Percentiles rank a stretch among this genome's conserved stretches.
Conservation (phyloP, 352 stramenopile species). For the Phytophthora sp. region DNA sequence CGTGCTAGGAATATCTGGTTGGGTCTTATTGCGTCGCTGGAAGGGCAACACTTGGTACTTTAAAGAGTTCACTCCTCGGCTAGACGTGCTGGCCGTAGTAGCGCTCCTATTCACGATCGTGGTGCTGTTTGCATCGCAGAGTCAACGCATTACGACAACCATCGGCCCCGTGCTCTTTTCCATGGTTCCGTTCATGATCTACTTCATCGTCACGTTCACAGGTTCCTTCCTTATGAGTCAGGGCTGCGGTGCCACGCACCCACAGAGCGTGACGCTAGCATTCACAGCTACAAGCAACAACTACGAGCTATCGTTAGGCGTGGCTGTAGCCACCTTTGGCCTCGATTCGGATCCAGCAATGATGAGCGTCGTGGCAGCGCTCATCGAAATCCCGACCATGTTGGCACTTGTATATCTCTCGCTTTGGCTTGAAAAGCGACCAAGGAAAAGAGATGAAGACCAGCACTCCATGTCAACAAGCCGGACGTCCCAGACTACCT, state of each 20-base stretch:
- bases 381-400: constrained; percentile 81
- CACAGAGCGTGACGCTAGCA: constrained; percentile 52
- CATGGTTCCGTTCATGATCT: constrained; percentile 61
- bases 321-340: constrained; percentile 73
- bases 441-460: neutral
- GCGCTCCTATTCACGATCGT: constrained; percentile 75
- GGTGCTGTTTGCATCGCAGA: constrained; percentile 79
- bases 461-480: neutral
- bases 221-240: constrained; percentile 49
- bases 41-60: constrained; percentile 60
- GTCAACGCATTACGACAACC: constrained; percentile 59
- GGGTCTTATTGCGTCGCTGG: constrained; percentile 39
- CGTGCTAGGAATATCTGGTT: constrained; percentile 43
- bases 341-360: constrained; percentile 71
- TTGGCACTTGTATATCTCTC: constrained; percentile 59
- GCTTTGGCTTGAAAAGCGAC: constrained; percentile 21
- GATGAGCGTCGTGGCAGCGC: constrained; percentile 70
- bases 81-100: constrained; percentile 55
- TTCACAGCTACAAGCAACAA: constrained; percentile 91
- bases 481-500: neutral
- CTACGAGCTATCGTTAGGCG: constrained; percentile 77
- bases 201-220: constrained; percentile 70
- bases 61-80: constrained; percentile 41
- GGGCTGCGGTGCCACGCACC: constrained; percentile 43
- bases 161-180: constrained; percentile 63